Evolutionary conservation across 371 early-diverging fungal species (phyloP), one percentile per base, ranked within the genome.

Genomic region (Vavraia culicis): DNA sequence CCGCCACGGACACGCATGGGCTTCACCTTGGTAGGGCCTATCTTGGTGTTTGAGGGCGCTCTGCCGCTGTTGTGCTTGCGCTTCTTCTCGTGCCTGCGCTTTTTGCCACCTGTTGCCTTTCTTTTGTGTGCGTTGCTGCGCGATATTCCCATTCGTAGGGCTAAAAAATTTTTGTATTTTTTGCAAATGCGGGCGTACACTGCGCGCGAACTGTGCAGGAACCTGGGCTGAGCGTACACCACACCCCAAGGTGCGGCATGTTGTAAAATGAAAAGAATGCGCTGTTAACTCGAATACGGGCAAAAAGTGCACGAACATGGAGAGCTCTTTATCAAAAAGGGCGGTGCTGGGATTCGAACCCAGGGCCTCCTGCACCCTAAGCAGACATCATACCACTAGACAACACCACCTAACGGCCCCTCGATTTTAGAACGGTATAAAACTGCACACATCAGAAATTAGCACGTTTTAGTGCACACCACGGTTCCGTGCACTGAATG

Each of bases 51-150:
- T 69, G 88, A 83, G 53, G 89, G 73, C 77, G 87, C 93, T 70
- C 94, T 82, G 66, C 89, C 95, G 62, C 88, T 77, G 72, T 85
- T 85, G 76, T 87, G 85, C 81, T 91, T 90, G 74, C 91, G 78
- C 87, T 88, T 91, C 81, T 88, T 93, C 74, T 86, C 80, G 78
- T 79, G 81, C 61, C 81, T 83, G 65, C 83, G 83, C 69, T 85
- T 81, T 77, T 85, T 88, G 74, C 89, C 96, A 73, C 96, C 93
- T 46, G 91, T 82, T 73, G 76, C 80, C 59, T 78, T 77, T 67
- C 88, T 80, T 79, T 95, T 95, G 78, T 93, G 90, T 74, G 57
- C 54, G 48, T 66, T 66, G 42, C 55, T 52, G 43, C 54, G 48
- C 48, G 56, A 63, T 41, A 68, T 52, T 54, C 64, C 64, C 56